Evolutionary conservation across 495 filamentous ascomycete species (phyloP), one percentile per base, ranked within the genome.

Genomic region (Bacidia rubella): DNA sequence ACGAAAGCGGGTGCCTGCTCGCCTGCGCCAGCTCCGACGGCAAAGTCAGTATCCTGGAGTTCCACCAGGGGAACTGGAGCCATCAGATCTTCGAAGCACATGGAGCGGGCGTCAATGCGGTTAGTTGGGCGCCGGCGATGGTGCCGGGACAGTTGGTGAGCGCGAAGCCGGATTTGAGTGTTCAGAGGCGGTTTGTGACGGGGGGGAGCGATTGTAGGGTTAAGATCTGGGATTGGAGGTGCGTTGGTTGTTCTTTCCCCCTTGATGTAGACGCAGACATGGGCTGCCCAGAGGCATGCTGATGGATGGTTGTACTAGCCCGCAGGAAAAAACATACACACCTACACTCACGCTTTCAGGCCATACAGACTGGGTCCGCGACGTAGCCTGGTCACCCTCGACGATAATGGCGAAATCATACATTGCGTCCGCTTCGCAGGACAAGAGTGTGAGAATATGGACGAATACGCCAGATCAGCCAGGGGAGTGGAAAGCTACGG

Each of bases 391-490:
- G 93, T 85, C 83, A 43, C 92, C 92, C 5, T 50, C 47, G 22
- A 93, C 86, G 51, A 85, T 97, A 43, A 74, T 97, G 54, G 83
- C 85, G 62, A 97, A 94, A 75, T 82, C 79, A 43, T 99, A 99
- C 71, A 94, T 99, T 57, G 93, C 92, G 21, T 85, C 80, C 15
- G 92, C 90, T 12, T 82, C 79, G n/a, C 89, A 97, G 71, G 92
- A 99, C 61, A 90, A 89, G 74, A 95, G 87, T 11, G 90, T 97
- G 49, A 78, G 90, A 49, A 95, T 99, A 67, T 99, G 93, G 93
- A 97, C 90, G 17, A 80, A 74, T 35, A 80, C 83, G 57, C 73
- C 77, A 11, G 74, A 77, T 51, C 68, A 68, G 63, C 69, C 72
- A 49, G 64, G 68, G 11, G 74, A 87, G 60, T 99, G 93, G 93